phyloP scores from a whole-genome alignment of 2,329 filamentous ascomycete species.

The Cercospora zeae-maydis region DNA sequence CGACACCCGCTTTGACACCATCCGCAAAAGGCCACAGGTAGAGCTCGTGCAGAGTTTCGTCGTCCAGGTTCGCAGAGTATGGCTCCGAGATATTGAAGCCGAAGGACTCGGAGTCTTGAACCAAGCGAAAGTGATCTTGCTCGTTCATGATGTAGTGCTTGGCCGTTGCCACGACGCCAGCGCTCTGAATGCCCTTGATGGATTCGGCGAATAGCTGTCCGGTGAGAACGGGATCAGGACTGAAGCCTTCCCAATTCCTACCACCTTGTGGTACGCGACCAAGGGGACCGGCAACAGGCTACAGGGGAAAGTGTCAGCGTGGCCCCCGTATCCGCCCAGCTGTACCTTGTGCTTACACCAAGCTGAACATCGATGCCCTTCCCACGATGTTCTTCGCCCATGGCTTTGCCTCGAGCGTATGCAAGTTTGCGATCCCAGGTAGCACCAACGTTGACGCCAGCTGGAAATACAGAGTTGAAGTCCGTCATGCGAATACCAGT shows the following conservation, averaged over 20 bases:
- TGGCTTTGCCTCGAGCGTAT: slow-evolving; percentile 33
- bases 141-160: slow-evolving; percentile 59
- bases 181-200: slow-evolving; percentile 34
- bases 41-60: slow-evolving; percentile 70
- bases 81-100: slow-evolving; percentile 50
- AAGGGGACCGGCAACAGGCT: slow-evolving; percentile 60
- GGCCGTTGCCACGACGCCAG: slow-evolving; percentile 50
- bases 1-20: slow-evolving; percentile 72
- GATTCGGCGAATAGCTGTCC: slow-evolving; percentile 28
- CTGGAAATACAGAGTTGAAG: slow-evolving; percentile 42
- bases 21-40: slow-evolving; percentile 87
- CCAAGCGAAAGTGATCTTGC: slow-evolving; percentile 43
- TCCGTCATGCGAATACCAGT: slow-evolving; percentile 43
- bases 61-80: slow-evolving; percentile 67
- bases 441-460: slow-evolving; percentile 43
- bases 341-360: slow-evolving; percentile 39
- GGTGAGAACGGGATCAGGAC: slow-evolving; percentile 63
- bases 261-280: slow-evolving; percentile 29
- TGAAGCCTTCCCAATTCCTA: slow-evolving; percentile 56
- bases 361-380: slow-evolving; percentile 62
- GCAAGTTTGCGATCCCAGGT: slow-evolving; percentile 43
- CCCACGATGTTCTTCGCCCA: slow-evolving; percentile 34
- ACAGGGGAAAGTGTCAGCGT: neutral
- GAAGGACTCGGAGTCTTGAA: slow-evolving; percentile 32
- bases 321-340: too few relatives aligned